phyloP scores from a whole-genome alignment of 2,329 filamentous ascomycete genomes.

The Stylonectria norvegica region DNA sequence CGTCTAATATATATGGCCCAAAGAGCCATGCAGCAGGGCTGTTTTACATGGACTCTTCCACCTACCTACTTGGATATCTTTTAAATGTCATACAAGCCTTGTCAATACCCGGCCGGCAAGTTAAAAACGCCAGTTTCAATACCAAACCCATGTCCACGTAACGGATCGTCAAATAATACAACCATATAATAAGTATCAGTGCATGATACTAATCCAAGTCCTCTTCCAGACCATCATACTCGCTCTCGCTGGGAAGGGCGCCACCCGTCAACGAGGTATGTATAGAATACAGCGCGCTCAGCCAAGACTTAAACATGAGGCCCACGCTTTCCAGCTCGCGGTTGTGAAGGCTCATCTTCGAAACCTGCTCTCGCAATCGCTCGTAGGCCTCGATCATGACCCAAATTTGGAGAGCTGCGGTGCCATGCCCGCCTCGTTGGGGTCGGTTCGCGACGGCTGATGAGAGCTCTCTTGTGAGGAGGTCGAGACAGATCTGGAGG shows the following conservation, averaged over 20 bases:
- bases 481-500: slow-evolving; percentile 49
- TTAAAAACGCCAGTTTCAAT: too few species aligned
- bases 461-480: slow-evolving; percentile 49
- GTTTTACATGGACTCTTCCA: too few species aligned
- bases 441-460: slow-evolving; percentile 35
- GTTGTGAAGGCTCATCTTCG: slow-evolving; percentile 31
- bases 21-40: too few species aligned
- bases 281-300: slow-evolving; percentile 46
- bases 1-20: too few species aligned
- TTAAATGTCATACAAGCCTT: too few species aligned
- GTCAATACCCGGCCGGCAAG: too few species aligned
- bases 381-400: slow-evolving; percentile 60
- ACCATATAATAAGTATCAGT: too few species aligned
- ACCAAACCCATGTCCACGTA: too few species aligned
- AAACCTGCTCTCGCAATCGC: slow-evolving; percentile 46
- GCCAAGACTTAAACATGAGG: slow-evolving; percentile 49
- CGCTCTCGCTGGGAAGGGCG: slow-evolving; percentile 24
- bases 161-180: too few species aligned
- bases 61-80: too few species aligned
- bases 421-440: slow-evolving; percentile 27
- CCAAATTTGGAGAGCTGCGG: slow-evolving; percentile 49
- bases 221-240: slow-evolving; percentile 28
- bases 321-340: slow-evolving; percentile 30
- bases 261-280: slow-evolving; percentile 34
- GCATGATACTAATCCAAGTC: slow-evolving; percentile 26